These are phyloP conservation scores for Hepatocystis sp. DNA, from an alignment of 169 alveolate genomes.

Conservation along the genomic window DNA sequence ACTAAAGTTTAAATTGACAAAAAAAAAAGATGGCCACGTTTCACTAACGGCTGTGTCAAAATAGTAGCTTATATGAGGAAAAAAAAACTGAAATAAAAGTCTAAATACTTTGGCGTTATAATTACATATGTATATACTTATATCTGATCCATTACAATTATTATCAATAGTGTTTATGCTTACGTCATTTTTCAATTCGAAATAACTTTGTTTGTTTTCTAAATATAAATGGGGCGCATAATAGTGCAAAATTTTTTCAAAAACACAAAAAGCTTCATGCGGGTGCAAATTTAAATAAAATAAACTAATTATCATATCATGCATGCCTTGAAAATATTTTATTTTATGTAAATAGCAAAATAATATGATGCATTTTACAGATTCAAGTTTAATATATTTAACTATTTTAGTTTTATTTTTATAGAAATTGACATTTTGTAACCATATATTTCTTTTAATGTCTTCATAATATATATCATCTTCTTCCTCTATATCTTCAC, in stretches of 20 bases:
- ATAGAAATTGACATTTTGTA: slow-evolving; percentile 25
- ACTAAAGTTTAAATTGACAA: slow-evolving; percentile 53
- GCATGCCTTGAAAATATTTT: slow-evolving; percentile 73
- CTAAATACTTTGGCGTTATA: slow-evolving; percentile 44
- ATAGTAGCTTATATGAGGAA: slow-evolving; percentile 42
- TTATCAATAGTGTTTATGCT: not conserved
- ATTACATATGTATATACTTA: slow-evolving; percentile 53
- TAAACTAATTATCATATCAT: slow-evolving; percentile 67
- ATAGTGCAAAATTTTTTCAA: slow-evolving; percentile 61
- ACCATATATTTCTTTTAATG: slow-evolving; percentile 61
- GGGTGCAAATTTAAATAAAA: slow-evolving; percentile 66
- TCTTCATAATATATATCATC: slow-evolving; percentile 52
- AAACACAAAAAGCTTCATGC: slow-evolving; percentile 60
- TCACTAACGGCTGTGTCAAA: slow-evolving; percentile 42
- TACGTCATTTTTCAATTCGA: not conserved
- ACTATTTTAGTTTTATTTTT: slow-evolving; percentile 14
- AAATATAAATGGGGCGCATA: slow-evolving; percentile 68
- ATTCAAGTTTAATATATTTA: slow-evolving; percentile 34
- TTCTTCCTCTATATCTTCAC: slow-evolving; percentile 10
- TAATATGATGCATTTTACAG: slow-evolving; percentile 42
- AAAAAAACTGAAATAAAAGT: slow-evolving; percentile 49
- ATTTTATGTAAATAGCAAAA: slow-evolving; percentile 40
- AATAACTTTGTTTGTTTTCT: slow-evolving; percentile 1
- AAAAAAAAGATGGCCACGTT: slow-evolving; percentile 56
- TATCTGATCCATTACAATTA: slow-evolving; percentile 1